phyloP scores from a whole-genome alignment of 192 early-diverging fungal species.

The Coemansia sp. region DNA sequence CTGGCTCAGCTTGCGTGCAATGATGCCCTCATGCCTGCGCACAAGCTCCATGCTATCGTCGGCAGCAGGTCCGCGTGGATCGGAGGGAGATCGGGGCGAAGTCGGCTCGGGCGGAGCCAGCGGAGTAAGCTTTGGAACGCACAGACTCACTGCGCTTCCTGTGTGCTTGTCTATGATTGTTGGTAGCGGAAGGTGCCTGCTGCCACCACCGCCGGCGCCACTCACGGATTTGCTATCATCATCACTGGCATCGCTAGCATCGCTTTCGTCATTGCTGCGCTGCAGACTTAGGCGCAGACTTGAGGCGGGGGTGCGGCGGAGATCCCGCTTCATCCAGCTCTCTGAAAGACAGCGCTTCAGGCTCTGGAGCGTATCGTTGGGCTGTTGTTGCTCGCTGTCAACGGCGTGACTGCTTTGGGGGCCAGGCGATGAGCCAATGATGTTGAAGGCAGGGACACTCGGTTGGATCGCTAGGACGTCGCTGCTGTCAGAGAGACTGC shows the following conservation, averaged over 20 bases:
- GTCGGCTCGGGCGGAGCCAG: constrained; percentile 19
- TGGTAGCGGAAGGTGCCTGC: neutral
- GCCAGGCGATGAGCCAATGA: neutral
- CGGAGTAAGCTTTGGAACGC: constrained; percentile 5
- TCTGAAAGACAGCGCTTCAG: constrained; percentile 17
- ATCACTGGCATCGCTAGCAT: constrained; percentile 1
- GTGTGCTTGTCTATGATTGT: neutral
- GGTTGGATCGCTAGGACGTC: neutral
- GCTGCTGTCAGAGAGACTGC: neutral
- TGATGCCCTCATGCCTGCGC: neutral
- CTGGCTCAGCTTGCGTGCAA: constrained; percentile 1
- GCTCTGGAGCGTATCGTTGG: constrained; percentile 3
- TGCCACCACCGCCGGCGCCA: neutral
- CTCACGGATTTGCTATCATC: neutral
- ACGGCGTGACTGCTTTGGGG: neutral
- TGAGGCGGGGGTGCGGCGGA: neutral
- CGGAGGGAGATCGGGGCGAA: neutral
- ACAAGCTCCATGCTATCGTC: neutral
- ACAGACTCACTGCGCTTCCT: neutral
- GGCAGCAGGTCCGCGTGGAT: neutral
- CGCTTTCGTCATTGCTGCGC: neutral
- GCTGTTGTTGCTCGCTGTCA: neutral
- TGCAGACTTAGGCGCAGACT: neutral
- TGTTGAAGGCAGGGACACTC: neutral
- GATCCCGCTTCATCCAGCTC: constrained; percentile 6